Evolutionary conservation across 2,329 filamentous ascomycete species (phyloP), one percentile per base, ranked within the genome.

Genomic region (Juglanconis juglandina): DNA sequence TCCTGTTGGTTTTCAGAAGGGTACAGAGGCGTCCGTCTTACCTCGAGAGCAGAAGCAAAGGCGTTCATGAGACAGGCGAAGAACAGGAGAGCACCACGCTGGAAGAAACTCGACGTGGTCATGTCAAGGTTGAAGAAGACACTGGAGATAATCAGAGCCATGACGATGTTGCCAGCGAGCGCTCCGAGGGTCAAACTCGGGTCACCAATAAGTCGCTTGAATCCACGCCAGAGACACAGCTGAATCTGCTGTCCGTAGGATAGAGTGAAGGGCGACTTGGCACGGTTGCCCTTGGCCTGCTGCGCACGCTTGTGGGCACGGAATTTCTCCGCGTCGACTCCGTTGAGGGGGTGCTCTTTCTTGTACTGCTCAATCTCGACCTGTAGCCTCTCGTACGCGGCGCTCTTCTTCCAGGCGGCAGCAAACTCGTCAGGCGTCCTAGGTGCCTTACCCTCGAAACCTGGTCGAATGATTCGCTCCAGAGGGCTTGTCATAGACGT

Each of bases 21-120:
- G 63, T 0, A 56, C 63, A 30, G 67, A 64, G 37, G 71, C 3
- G 8, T 2, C 14, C n/a, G 14, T 34, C 61, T 52, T 67, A 86
- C 83, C 73, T 95, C 91, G 44, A 95, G 82, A 59, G 89, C 89
- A 71, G 86, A 89, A 63, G 87, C 82, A 69, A 96, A 95, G 51
- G 91, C 91, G 73, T 95, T 96, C 78, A 95, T 87, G 62, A 96
- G 79, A 69, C 92, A 87, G 66, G 91, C 90, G 70, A 96, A 95
- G 84, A 96, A 96, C 56, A 96, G 79, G 32, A 96, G 80, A 49
- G 90, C 87, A 65, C 89, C 90, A 63, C 92, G 86, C 68, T 85
- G 83, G 77, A 87, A 96, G 79, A 96, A 96, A 68, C 87, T 91
- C 17, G 73, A 69, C 0, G 90, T 89, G n/a, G 78, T 80, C 1